Evolutionary conservation across 2,329 filamentous ascomycete genomes (phyloP).

Genomic region (Phaeophleospora eucalypticola): DNA sequence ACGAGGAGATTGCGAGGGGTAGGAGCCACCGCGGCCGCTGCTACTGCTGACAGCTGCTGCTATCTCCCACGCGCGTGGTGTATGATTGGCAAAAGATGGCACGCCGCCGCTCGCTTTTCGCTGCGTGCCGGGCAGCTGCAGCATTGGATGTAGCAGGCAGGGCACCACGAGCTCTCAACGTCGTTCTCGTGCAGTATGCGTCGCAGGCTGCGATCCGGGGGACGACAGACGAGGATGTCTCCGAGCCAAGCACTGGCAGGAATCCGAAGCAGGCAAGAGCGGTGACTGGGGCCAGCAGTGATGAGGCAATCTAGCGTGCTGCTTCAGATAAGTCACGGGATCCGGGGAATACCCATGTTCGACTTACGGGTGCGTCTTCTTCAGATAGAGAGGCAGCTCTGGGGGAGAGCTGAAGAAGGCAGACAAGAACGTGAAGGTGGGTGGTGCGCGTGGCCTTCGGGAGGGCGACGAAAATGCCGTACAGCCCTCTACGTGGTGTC

Average conservation of each 20-base stretch:
- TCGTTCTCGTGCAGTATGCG: background rate
- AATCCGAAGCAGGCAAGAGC: no score
- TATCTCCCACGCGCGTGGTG: slow-evolving; percentile 31
- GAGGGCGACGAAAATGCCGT: slow-evolving; percentile 18
- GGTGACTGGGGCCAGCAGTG: no score
- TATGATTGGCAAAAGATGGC: slow-evolving; percentile 33
- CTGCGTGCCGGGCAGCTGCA: slow-evolving; percentile 33
- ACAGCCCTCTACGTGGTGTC: slow-evolving; percentile 8
- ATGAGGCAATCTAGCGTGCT: no score
- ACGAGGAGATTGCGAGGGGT: slow-evolving; percentile 26
- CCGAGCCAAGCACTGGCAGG: background rate
- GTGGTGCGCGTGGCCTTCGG: slow-evolving; percentile 9
- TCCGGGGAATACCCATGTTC: slow-evolving; percentile 8
- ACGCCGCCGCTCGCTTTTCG: slow-evolving; percentile 23
- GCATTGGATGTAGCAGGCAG: slow-evolving; percentile 7
- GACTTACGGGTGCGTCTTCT: slow-evolving; percentile 11
- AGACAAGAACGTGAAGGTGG: no score
- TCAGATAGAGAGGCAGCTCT: background rate
- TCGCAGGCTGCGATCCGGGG: background rate
- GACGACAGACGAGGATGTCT: background rate
- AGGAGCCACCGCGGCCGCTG: background rate
- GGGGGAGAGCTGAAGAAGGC: no score
- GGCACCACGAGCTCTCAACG: slow-evolving; percentile 24
- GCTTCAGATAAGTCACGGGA: slow-evolving; percentile 21
- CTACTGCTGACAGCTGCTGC: slow-evolving; percentile 15